A percentile compares a stretch with the other conserved stretches of the same genome.
These are phyloP conservation scores for Babesia gibsoni DNA, from an alignment of 169 alveolate genomes.

Conservation along the genomic window DNA sequence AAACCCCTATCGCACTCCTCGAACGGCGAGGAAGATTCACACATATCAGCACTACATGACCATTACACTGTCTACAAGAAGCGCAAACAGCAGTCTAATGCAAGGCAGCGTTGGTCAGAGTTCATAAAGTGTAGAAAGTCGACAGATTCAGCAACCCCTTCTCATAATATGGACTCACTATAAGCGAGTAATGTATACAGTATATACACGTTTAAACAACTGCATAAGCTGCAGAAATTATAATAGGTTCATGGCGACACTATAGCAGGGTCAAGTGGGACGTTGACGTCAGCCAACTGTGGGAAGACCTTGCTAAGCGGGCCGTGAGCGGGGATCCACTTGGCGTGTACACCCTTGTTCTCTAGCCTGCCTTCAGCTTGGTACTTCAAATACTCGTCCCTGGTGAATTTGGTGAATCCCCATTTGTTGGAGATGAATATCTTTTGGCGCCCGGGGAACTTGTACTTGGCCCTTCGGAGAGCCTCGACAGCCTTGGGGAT, in stretches of 20 bases:
- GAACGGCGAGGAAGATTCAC: background rate
- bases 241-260: constrained; percentile 32
- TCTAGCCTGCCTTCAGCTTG: constrained; percentile 91
- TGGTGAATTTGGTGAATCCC: constrained; percentile 96
- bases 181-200: too few relatives aligned
- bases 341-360: constrained; percentile 86
- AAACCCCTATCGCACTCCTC: background rate
- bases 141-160: too few relatives aligned
- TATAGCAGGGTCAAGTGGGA: constrained; percentile 45
- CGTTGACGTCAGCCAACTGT: constrained; percentile 33
- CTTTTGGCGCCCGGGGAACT: constrained; percentile 99
- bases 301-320: constrained; percentile 73
- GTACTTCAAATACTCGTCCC: constrained; percentile 91
- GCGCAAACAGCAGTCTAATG: constrained; percentile 16
- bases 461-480: constrained; percentile 96
- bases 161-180: too few relatives aligned
- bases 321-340: constrained; percentile 80
- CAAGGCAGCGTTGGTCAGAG: constrained; percentile 4
- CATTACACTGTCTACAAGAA: constrained; percentile 38
- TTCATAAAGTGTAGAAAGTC: too few relatives aligned
- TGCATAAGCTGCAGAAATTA: background rate
- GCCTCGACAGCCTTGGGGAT: constrained; percentile 91
- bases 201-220: too few relatives aligned
- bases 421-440: constrained; percentile 95
- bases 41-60: constrained; percentile 15